A percentile compares a stretch with the other conserved stretches of the same genome.
phyloP scores from a whole-genome alignment of 257 asterid genomes.

The Cynanchum wilfordii region DNA sequence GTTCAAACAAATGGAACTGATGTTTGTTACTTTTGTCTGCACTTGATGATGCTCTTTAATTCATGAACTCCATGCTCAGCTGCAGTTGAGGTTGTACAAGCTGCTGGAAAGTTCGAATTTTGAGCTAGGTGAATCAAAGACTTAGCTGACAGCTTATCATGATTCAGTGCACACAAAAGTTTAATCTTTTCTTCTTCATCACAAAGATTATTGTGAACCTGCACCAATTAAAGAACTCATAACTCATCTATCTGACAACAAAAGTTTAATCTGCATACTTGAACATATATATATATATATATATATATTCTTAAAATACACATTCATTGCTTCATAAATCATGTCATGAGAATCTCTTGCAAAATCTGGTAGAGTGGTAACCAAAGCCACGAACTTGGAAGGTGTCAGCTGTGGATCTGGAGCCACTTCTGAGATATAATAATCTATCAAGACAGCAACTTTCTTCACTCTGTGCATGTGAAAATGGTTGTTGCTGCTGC shows the following conservation, averaged over 20 bases:
- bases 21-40: slow-evolving; percentile 16
- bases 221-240: background rate
- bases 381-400: slow-evolving; percentile 40
- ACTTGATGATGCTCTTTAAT: too few relatives aligned
- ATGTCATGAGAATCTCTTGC: slow-evolving; percentile 52
- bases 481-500: background rate
- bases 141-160: slow-evolving; percentile 39
- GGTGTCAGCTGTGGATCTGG: slow-evolving; percentile 52
- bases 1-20: slow-evolving; percentile 19
- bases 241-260: too few relatives aligned
- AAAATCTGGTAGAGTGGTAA: slow-evolving; percentile 34
- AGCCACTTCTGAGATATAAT: slow-evolving; percentile 52
- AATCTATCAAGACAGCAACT: slow-evolving; percentile 47
- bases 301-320: slow-evolving; percentile 44
- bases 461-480: slow-evolving; percentile 30
- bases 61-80: slow-evolving; percentile 1
- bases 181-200: slow-evolving; percentile 46
- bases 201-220: slow-evolving; percentile 40
- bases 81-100: slow-evolving; percentile 26
- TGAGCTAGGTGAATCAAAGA: slow-evolving; percentile 22
- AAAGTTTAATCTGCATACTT: too few relatives aligned
- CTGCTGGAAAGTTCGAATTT: slow-evolving; percentile 37
- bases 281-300: too few relatives aligned
- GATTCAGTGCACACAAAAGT: slow-evolving; percentile 36
- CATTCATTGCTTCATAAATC: slow-evolving; percentile 37